phyloP scores from a whole-genome alignment of 2,329 filamentous ascomycete genomes.

The Fusarium luffae region DNA sequence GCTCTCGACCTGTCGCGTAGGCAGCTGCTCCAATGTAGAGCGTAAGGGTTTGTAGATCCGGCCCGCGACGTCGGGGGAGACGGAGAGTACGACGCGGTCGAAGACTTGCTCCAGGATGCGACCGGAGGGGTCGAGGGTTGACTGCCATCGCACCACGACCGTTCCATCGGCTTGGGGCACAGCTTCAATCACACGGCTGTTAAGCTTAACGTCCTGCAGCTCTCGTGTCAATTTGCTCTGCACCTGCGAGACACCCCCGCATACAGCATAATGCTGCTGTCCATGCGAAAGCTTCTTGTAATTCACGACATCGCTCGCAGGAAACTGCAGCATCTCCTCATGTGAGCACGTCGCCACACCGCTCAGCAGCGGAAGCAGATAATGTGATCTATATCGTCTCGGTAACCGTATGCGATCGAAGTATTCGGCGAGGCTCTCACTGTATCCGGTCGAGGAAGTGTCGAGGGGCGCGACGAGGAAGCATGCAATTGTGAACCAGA shows the following conservation, averaged over 20 bases:
- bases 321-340: constrained; percentile 60
- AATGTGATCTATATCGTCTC: constrained; percentile 57
- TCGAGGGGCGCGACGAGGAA: constrained; percentile 56
- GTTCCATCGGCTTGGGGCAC: constrained; percentile 36
- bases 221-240: constrained; percentile 58
- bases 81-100: constrained; percentile 64
- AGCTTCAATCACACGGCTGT: constrained; percentile 52
- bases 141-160: constrained; percentile 52
- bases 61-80: constrained; percentile 64
- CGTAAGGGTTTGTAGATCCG: constrained; percentile 59
- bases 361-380: constrained; percentile 66
- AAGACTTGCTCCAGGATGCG: constrained; percentile 52
- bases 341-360: constrained; percentile 67
- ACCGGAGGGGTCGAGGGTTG: constrained; percentile 16
- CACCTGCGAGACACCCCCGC: constrained; percentile 61
- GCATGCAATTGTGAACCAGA: constrained; percentile 65
- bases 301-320: constrained; percentile 62
- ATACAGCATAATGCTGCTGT: constrained; percentile 63
- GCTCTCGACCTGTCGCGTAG: constrained; percentile 60
- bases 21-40: constrained; percentile 55
- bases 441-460: not conserved
- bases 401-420: constrained; percentile 62
- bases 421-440: constrained; percentile 62
- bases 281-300: constrained; percentile 61
- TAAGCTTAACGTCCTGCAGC: constrained; percentile 54